Evolutionary conservation across 345 rosid genomes (phyloP), one percentile per base, ranked within the genome.

Genomic region (Aurinia saxatilis): DNA sequence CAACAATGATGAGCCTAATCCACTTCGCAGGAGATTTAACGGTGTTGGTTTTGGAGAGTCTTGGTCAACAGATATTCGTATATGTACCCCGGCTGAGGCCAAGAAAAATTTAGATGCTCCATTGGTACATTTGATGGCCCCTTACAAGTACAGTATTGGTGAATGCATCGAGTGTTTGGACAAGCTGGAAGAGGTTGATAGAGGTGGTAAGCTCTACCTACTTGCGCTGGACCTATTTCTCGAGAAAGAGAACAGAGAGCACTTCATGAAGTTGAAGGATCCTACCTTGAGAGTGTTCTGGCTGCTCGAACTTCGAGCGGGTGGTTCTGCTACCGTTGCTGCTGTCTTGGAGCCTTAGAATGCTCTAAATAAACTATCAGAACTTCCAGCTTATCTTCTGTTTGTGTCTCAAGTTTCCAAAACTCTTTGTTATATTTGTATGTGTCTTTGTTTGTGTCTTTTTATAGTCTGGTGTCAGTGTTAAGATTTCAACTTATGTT

Each of bases 121-220:
- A 27, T 7, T 27, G 7, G 31, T 1, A 27, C 31, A 5, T n/a
- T n/a, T n/a, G n/a, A n/a, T n/a, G n/a, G n/a, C n/a, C n/a, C n/a
- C n/a, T 27, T 7, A 5, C 5, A 27, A 27, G 5, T 80, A 69
- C 27, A 71, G 70, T 6, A 77, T 82, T 14, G 79, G 79, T 3
- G 80, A 77, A 53, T 79, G 87, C 74, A 79, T 78, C 0, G 77
- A 78, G 30, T 70, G 79, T 74, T 79, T 79, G 50, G 84, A 82
- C 55, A 33, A 66, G 47, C 73, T 82, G 84, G 75, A 66, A 42
- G 81, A 80, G 52, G 58, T 75, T 50, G 82, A 76, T 57, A 68
- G 71, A 69, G 82, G 81, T 3, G 59, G 78, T 69, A 77, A 73
- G 44, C 70, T 80, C 19, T 78, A 80, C 71, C 21, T 80, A 66